Base-by-base conservation (phyloP, 2,329 filamentous ascomycete genomes). In the Colletotrichum spaethianum region DNA sequence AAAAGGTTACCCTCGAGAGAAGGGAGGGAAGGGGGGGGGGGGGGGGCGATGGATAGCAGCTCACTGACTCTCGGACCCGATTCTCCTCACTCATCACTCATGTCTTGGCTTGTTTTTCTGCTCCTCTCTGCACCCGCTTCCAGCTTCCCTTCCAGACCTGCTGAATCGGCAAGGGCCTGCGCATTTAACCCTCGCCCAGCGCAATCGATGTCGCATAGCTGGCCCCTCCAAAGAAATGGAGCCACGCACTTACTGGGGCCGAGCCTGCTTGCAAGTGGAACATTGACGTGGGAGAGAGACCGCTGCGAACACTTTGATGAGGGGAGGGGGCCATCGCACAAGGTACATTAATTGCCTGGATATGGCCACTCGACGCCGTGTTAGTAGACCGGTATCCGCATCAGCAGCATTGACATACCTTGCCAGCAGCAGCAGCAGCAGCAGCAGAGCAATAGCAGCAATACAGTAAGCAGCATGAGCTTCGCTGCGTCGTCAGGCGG, bases 191-290 rank as follows among this genome's bases (percentile, higher is more conserved):
- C 57, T 63, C 50, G 36, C 31, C 50, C 61, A 48, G 33, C 61
- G 42, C 42, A 31, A 31, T 56, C 18, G 40, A 26, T 33, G 66
- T 57, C 42, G 33, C 66, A 64, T 64, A 52, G 33, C 61, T 33
- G 52, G 61, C 33, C 61, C 48, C 67, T 59, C 61, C 67, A 65
- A 14, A 57, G 61, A 65, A 42, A 69, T 52, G 67, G 33, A 65
- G 61, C 53, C 67, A 69, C 44, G 61, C 40, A 42, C 36, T 50
- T 52, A 18, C 61, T 33, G 31, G 62, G 67, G 52, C 62, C 36
- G 52, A 62, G 40, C 61, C 52, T 64, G 67, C 52, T 68, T 68
- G 31, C 61, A 59, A 40, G 61, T 59, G 67, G 52, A 59, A 65
- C 61, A 57, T 42, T 42, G 67, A 50, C 44, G 60, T 65, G 40